Conservation (phyloP, 495 filamentous ascomycete genomes). For the Penicillium goetzii region DNA sequence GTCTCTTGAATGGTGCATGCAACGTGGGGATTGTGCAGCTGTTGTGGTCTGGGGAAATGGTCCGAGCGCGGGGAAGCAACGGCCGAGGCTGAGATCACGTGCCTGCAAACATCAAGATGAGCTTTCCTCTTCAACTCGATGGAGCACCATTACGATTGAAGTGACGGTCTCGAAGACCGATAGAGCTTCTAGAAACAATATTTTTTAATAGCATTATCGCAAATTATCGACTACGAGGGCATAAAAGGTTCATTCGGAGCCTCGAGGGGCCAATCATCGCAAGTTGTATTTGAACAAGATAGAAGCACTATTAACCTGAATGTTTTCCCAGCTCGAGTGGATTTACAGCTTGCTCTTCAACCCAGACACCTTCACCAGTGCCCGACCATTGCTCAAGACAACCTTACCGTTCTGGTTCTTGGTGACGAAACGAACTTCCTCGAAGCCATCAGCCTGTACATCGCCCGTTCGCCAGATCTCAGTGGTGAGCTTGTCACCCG, state of each 20-base stretch:
- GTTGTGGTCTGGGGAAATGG: constrained; percentile 20
- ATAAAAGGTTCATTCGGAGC: neutral
- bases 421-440: constrained; percentile 80
- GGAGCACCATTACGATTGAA: neutral
- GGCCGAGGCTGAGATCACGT: constrained; percentile 19
- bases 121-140: neutral
- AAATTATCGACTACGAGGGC: neutral
- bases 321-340: neutral
- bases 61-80: constrained; percentile 17
- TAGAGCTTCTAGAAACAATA: neutral
- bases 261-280: neutral
- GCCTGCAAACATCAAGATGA: neutral
- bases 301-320: neutral
- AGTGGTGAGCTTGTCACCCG: constrained; percentile 60
- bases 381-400: constrained; percentile 80
- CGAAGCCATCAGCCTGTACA: constrained; percentile 62
- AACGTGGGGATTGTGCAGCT: neutral
- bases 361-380: constrained; percentile 67
- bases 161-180: neutral
- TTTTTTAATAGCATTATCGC: neutral
- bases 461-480: constrained; percentile 60
- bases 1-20: constrained; percentile 2
- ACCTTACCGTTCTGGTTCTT: constrained; percentile 72
- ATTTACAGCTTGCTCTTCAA: constrained; percentile 66
- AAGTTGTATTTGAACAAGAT: neutral